phyloP scores from a whole-genome alignment of 2,329 filamentous ascomycete genomes.

The Atkinsonella texensis region DNA sequence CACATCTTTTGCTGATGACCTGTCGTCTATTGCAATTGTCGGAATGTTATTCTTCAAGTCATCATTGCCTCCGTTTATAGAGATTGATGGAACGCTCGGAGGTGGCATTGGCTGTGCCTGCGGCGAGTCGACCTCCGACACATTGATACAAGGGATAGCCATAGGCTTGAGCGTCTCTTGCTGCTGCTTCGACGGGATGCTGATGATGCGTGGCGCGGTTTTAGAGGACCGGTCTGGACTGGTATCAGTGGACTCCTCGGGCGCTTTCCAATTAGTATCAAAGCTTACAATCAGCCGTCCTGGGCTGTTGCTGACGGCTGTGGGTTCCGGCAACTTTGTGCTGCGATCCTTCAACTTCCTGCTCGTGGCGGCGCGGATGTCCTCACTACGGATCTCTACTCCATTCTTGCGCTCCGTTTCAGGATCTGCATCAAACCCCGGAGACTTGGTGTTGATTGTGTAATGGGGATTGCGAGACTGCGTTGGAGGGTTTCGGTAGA shows the following conservation, averaged over 20 bases:
- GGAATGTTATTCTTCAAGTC: conserved; percentile 27
- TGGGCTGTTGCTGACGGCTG: conserved; percentile 79
- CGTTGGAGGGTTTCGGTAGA: conserved; percentile 70
- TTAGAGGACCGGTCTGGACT: conserved; percentile 30
- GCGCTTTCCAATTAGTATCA: conserved; percentile 68
- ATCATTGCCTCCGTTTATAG: conserved; percentile 19
- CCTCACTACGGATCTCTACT: conserved; percentile 71
- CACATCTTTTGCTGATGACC: conserved; percentile 23
- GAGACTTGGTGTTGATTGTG: conserved; percentile 47
- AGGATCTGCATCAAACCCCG: conserved; percentile 22
- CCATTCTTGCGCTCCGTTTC: conserved; percentile 57
- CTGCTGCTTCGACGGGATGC: conserved; percentile 10
- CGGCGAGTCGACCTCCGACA: conserved; percentile 34
- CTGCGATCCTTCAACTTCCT: conserved; percentile 82
- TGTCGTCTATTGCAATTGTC: conserved; percentile 31
- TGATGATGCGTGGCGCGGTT: conserved; percentile 11
- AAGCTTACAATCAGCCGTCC: conserved; percentile 97
- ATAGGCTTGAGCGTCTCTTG: conserved; percentile 19
- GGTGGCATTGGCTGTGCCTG: conserved; percentile 16
- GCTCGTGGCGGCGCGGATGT: conserved; percentile 82
- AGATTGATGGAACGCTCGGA: conserved; percentile 24
- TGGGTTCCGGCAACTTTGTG: conserved; percentile 74
- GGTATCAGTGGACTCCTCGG: conserved; percentile 58
- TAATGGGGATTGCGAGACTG: conserved; percentile 76
- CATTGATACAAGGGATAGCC: conserved; percentile 41